These are phyloP conservation scores for Monosporascus sp. DNA, from an alignment of 2,329 filamentous ascomycete species.

Conservation along the genomic window DNA sequence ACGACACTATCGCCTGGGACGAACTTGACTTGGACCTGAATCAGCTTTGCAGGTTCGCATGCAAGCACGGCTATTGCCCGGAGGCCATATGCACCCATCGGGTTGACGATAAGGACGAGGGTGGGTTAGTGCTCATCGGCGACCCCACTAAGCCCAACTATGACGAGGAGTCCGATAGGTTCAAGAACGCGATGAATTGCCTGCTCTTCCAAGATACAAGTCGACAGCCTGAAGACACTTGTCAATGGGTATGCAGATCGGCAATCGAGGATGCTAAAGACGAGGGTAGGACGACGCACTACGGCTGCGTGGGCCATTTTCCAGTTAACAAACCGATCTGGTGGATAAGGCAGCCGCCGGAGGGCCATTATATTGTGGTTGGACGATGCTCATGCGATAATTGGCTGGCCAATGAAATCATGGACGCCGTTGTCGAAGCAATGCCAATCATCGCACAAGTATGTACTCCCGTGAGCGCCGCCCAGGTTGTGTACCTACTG, in stretches of 20 bases:
- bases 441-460: slow-evolving; percentile 11
- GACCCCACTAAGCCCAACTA: not conserved
- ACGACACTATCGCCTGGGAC: slow-evolving; percentile 8
- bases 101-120: not conserved
- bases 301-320: slow-evolving; percentile 7
- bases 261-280: slow-evolving; percentile 2
- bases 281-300: slow-evolving; percentile 5
- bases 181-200: not conserved
- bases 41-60: slow-evolving; percentile 14
- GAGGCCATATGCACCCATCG: slow-evolving; percentile 7
- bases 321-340: slow-evolving; percentile 6
- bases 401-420: slow-evolving; percentile 6
- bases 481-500: not conserved
- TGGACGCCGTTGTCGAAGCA: slow-evolving; percentile 5
- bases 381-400: slow-evolving; percentile 9
- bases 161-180: slow-evolving; percentile 2
- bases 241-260: slow-evolving; percentile 2
- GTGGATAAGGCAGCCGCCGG: not conserved
- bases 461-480: not conserved
- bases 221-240: not conserved
- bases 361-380: not conserved
- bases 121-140: too few species aligned
- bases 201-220: slow-evolving; percentile 1
- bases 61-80: slow-evolving; percentile 15
- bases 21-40: slow-evolving; percentile 12